Base-by-base conservation (phyloP, 202 grass and related monocot genomes). In the Digitaria exilis region DNA sequence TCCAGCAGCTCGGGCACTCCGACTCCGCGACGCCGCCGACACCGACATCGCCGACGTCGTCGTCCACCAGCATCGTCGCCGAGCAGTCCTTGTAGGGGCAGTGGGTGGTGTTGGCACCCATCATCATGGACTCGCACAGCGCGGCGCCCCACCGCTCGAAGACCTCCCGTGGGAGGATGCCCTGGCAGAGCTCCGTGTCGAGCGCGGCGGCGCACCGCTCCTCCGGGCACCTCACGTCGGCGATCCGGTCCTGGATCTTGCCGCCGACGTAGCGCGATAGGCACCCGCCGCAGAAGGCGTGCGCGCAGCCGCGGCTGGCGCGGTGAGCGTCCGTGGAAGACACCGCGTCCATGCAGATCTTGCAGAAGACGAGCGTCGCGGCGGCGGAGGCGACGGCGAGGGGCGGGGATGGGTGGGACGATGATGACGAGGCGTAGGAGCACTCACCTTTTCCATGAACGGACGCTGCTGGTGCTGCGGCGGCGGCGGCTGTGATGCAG, bases 51-150 rank as follows among this genome's bases (percentile, higher is more conserved):
- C n/a, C n/a, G n/a, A n/a, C n/a, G 49, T 0, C 51, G 5, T 1
- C 85, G 14, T 85, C 77, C 18, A 76, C 59, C 71, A 92, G 42
- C 84, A 80, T 55, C 54, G 86, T 65, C 65, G 75, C 87, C 10
- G 87, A 95, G 79, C 89, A 95, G 43, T 90, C 89, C 82, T 88
- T 86, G 71, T 71, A 95, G 3, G 92, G 92, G 71, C 92, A 95
- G 81, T 88, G 82, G 2, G n/a, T 2, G 71, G 35, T 85, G 18
- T 48, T 63, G 21, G 60, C 52, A 5, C 50, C 79, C 11, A 90
- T 79, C 49, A 86, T 22, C 79, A 84, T 69, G 61, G 85, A 62
- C 84, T 95, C 79, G 46, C 82, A 88, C 24, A 84, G 65, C 55
- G 87, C 85, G 4, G 65, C 61, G 58, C 57, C 49, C 90, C 89